Evolutionary conservation across 129 eudicot species (phyloP), one percentile per base, ranked within the genome.

Genomic region (Flaveria robusta): DNA sequence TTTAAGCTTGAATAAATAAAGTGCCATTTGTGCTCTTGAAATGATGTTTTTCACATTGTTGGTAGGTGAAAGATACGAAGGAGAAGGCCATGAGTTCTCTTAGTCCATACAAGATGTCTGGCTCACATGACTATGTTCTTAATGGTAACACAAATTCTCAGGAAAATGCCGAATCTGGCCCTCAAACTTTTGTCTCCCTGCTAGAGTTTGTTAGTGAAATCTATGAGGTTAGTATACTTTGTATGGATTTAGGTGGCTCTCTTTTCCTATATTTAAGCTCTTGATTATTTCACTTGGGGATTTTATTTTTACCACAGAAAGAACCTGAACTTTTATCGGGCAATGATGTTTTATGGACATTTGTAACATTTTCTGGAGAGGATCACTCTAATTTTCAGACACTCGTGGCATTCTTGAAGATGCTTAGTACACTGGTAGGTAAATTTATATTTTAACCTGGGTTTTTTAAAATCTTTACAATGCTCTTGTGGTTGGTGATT

Each of bases 291-390:
- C 51, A 77, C 70, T 27, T 51, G 52, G 69, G 14, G 66, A 51
- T 8, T 54, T 50, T 65, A 67, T 74, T 15, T 54, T 27, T 80
- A 60, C 68, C 56, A 52, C 93, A 94, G 97, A 94, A 89, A 84
- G 97, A 91, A 79, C 97, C 99, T 59, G 99, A 94, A 84, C 84
- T 94, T 39, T 79, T 94, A 83, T 79, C 93, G 60, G 96, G 96
- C 27, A 94, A 94, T 85, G 99, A 94, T 83, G 97, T 88, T 51
- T 0, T 94, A 60, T 94, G 99, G 99, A 94, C 99, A 43, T 94
- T 94, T 84, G 93, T 94, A 50, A 91, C 82, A 79, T 91, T 91
- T 91, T 88, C 96, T 72, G 99, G 97, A 63, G 99, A 94, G 82
- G 99, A 91, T 83, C 99, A 94, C 81, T 91, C 89, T 34, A 94